Evolutionary conservation across 1,139 yeast species (phyloP), one percentile per base, ranked within the genome.

Genomic region (Geotrichum europaeum): DNA sequence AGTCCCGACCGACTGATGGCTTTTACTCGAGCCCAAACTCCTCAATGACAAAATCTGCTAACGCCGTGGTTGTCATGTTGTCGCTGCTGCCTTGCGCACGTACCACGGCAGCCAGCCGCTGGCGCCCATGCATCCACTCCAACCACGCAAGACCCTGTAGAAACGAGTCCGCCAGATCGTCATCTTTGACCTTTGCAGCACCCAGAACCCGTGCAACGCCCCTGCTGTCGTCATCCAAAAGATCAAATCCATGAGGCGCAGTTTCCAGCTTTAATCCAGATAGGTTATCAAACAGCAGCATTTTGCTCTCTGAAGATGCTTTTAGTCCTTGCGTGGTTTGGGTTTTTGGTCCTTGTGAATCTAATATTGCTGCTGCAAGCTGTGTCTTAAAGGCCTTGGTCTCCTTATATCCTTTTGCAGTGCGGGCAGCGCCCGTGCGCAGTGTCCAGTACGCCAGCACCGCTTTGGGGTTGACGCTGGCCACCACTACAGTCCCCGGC

Each of bases 141-240:
- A 75, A 61, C 81, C 84, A 83, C 0, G 84, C 77, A 0, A 84
- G 60, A 0, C 82, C 86, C 69, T 85, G 89, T 4, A 85, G 69
- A 20, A 85, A 71, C 0, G 86, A 77, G 68, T 85, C 90, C 9
- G 82, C 80, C 24, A 84, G 69, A 67, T 85, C 90, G 68, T 85
- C 90, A 45, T 81, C 80, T 66, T 84, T 84, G 36, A 72, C 73
- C 2, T 71, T 67, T 34, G 40, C 47, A n/a, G 47, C 18, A 15
- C 47, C 47, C 18, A 40, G 47, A 4, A 40, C 9, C 25, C 7
- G 52, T 13, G 18, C 45, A 18, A 43, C 43, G 24, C 24, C 36
- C 28, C 28, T 47, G n/a, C 49, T 47, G 47, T n/a, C 40, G 10
- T 10, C 24, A 40, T 30, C 32, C n/a, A 51, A 51, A 32, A 28